These are phyloP conservation scores for Onygena corvina DNA, from an alignment of 2,329 filamentous ascomycete genomes.

Conservation along the genomic window DNA sequence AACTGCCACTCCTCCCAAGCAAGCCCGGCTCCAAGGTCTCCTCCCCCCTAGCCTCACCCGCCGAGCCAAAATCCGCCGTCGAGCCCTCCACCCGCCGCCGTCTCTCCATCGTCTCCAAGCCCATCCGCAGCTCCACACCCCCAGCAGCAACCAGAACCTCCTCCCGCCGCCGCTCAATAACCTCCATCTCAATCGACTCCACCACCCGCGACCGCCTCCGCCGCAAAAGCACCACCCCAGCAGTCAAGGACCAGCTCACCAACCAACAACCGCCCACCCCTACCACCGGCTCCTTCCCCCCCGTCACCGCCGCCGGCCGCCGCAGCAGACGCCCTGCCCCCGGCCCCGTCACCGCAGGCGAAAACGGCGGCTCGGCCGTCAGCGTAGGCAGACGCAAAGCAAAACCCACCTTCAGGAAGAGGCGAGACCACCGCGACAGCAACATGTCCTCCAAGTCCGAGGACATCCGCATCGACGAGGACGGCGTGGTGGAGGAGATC, in stretches of 20 bases:
- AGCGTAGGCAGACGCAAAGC: constrained; percentile 49
- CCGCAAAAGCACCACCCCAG: constrained; percentile 33
- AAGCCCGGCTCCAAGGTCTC: constrained; percentile 10
- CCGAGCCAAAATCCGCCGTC: constrained; percentile 12
- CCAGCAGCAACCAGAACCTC: constrained; percentile 17
- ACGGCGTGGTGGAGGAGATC: constrained; percentile 40
- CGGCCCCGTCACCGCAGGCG: constrained; percentile 45
- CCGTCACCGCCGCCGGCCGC: constrained; percentile 27
- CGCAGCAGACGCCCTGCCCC: constrained; percentile 49
- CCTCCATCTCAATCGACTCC: constrained; percentile 12
- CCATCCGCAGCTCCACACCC: constrained; percentile 18
- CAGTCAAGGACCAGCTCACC: constrained; percentile 27
- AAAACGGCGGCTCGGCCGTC: constrained; percentile 49
- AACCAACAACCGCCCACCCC: constrained; percentile 15
- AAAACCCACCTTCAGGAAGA: constrained; percentile 37
- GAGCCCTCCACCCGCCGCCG: constrained; percentile 9
- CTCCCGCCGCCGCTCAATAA: constrained; percentile 18
- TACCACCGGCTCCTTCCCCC: constrained; percentile 17
- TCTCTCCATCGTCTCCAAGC: constrained; percentile 17
- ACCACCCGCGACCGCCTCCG: constrained; percentile 24
- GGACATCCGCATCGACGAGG: constrained; percentile 36
- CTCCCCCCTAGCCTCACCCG: constrained; percentile 9
- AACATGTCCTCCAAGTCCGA: constrained; percentile 21
- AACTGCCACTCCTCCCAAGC: constrained; percentile 13
- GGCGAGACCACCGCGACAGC: constrained; percentile 27